Evolutionary conservation across 2,329 filamentous ascomycete genomes (phyloP).

Genomic region (Periconia sp.): DNA sequence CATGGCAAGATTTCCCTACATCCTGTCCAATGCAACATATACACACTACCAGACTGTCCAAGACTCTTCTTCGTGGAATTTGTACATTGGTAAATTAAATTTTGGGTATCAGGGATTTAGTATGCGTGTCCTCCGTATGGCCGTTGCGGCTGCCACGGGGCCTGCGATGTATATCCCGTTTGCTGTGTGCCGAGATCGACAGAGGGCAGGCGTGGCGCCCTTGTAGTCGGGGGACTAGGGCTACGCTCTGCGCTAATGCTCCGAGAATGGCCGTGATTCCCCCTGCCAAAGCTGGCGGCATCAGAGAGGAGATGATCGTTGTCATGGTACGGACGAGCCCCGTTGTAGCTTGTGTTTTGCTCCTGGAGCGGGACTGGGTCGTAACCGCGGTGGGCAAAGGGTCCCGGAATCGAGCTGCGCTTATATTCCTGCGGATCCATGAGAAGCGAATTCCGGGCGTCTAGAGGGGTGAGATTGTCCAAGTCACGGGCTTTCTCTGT

Average conservation of each 20-base stretch:
- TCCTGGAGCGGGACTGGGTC: slow-evolving; percentile 45
- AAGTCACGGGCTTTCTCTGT: slow-evolving; percentile 79
- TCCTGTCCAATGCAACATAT: slow-evolving; percentile 17
- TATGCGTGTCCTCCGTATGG: slow-evolving; percentile 33
- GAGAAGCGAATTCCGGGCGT: slow-evolving; percentile 85
- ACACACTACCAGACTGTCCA: slow-evolving; percentile 11
- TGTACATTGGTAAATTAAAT: slow-evolving; percentile 25
- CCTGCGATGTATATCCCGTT: slow-evolving; percentile 27
- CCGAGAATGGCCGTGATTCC: slow-evolving; percentile 28
- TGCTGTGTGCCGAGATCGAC: slow-evolving; percentile 30
- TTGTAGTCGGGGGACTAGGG: slow-evolving; percentile 23
- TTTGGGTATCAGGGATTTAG: slow-evolving; percentile 22
- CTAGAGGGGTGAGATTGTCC: slow-evolving; percentile 84
- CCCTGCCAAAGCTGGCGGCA: slow-evolving; percentile 41
- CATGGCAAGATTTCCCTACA: slow-evolving; percentile 9
- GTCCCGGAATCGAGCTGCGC: slow-evolving; percentile 37
- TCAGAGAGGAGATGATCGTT: slow-evolving; percentile 41
- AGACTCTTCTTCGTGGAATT: slow-evolving; percentile 12
- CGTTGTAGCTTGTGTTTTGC: slow-evolving; percentile 38
- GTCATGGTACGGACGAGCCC: slow-evolving; percentile 30
- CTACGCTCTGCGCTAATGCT: slow-evolving; percentile 30
- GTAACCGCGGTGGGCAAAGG: slow-evolving; percentile 41
- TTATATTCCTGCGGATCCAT: slow-evolving; percentile 64
- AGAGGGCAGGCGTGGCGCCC: slow-evolving; percentile 38
- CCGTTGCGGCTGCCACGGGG: slow-evolving; percentile 34